These are phyloP conservation scores for Boletus fagicola DNA, from an alignment of 768 basidiomycete species.

Conservation along the genomic window DNA sequence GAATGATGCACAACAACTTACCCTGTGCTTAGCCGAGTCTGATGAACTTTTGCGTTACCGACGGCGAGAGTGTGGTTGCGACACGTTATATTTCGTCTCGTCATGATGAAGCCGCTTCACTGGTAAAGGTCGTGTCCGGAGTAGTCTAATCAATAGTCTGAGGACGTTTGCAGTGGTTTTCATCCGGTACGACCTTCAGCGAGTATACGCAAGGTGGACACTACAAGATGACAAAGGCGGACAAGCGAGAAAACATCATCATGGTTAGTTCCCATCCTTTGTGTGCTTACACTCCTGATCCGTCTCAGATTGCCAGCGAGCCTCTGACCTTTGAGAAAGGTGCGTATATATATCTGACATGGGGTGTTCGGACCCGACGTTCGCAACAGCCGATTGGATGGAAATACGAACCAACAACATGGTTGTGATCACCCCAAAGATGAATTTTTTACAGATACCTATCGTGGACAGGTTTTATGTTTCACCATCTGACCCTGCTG, in stretches of 20 bases:
- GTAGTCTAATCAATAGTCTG: slow-evolving; percentile 2
- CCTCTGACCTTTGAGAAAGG: slow-evolving; percentile 96
- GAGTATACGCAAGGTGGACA: slow-evolving; percentile 87
- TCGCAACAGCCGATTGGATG: slow-evolving; percentile 84
- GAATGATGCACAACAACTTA: neutral
- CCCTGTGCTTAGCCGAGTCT: slow-evolving; percentile 62
- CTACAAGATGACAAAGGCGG: slow-evolving; percentile 93
- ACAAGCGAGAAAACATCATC: slow-evolving; percentile 95
- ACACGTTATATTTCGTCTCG: slow-evolving; percentile 94
- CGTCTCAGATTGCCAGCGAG: slow-evolving; percentile 76
- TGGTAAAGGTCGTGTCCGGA: slow-evolving; percentile 45
- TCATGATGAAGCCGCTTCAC: slow-evolving; percentile 87
- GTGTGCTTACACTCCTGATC: slow-evolving; percentile 10
- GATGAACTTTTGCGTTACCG: slow-evolving; percentile 96
- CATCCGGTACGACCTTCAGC: slow-evolving; percentile 91
- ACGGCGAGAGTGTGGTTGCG: slow-evolving; percentile 90
- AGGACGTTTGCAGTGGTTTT: slow-evolving; percentile 68
- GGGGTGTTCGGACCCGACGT: neutral
- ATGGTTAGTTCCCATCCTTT: slow-evolving; percentile 48
- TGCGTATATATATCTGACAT: slow-evolving; percentile 26
- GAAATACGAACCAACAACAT: slow-evolving; percentile 96
- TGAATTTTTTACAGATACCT: slow-evolving; percentile 92
- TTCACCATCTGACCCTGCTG: slow-evolving; percentile 77
- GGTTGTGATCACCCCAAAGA: slow-evolving; percentile 93
- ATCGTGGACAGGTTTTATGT: slow-evolving; percentile 93